Percentiles rank a stretch among this genome's conserved stretches.
Conservation (phyloP, 768 basidiomycete genomes). For the Ramaria rubella region DNA sequence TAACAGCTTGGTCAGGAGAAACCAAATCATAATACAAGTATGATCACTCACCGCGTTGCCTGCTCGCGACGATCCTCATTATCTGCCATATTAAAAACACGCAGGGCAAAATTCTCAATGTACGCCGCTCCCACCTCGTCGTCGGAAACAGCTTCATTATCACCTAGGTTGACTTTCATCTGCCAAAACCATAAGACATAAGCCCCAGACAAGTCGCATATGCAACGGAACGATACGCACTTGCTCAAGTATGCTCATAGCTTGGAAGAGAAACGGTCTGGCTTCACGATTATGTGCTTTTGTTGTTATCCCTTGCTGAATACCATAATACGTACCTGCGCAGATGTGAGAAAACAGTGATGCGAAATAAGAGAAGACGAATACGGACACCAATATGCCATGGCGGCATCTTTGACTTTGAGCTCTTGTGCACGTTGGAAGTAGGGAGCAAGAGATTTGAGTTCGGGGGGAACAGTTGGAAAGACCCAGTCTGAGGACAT, state of each 20-base stretch:
- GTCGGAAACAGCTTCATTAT: constrained; percentile 73
- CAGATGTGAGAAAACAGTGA: neutral
- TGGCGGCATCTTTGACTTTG: constrained; percentile 70
- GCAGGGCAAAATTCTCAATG: constrained; percentile 91
- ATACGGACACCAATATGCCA: constrained; percentile 91
- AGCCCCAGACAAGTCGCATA: neutral
- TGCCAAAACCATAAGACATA: neutral
- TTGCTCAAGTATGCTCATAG: constrained; percentile 72
- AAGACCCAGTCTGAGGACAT: constrained; percentile 8
- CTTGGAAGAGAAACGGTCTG: constrained; percentile 59
- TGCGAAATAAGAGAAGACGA: neutral
- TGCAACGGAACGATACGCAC: constrained; percentile 21
- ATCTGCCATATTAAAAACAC: constrained; percentile 84
- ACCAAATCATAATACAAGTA: constrained; percentile 7
- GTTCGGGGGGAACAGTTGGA: constrained; percentile 21
- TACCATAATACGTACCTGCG: constrained; percentile 85
- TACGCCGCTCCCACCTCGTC: constrained; percentile 82
- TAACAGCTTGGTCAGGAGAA: constrained; percentile 1
- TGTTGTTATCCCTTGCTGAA: constrained; percentile 73
- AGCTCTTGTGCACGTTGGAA: constrained; percentile 90
- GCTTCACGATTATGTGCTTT: constrained; percentile 47
- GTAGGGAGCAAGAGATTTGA: constrained; percentile 60
- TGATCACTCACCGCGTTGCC: constrained; percentile 56
- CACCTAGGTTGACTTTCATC: constrained; percentile 70
- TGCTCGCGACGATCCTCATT: constrained; percentile 79